Evolutionary conservation across 345 rosid genomes (phyloP), one percentile per base, ranked within the genome.

Genomic region (Xanthoceras sorbifolium): DNA sequence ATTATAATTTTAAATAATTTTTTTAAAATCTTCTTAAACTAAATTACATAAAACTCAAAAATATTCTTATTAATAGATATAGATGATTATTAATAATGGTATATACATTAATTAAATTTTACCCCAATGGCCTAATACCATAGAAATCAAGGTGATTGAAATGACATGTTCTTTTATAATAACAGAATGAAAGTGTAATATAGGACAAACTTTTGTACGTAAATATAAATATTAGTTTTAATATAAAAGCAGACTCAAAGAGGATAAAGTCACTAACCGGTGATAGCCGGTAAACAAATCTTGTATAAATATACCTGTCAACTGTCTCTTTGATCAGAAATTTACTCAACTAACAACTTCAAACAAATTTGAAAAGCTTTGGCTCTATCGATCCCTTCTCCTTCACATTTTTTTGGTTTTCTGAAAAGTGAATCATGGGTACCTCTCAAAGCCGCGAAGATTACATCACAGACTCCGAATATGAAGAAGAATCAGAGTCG

Each of bases 361-460:
- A 9, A 31, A 12, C 38, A 11, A 44, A 26, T 10, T 23, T 6
- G 32, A 26, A 65, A n/a, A 32, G 20, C 59, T 10, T 8, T 50
- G 1, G 14, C 23, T 74, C 14, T 2, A 2, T 64, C 67, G 20
- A 22, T 50, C 64, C 7, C 67, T 23, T 66, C 28, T 8, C 40
- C 26, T 1, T n/a, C 17, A 15, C 18, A 15, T 38, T 38, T 0
- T 42, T 42, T 42, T 1, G n/a, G n/a, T 42, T 1, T 42, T 42
- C 46, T 8, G 10, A 42, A 17, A 28, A 1, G 15, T 12, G 3
- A 46, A 71, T 61, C 77, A 91, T 89, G 96, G 93, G 96, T 31
- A 86, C 89, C n/a, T 75, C 96, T 75, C 92, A 89, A 80, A 91
- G 93, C 80, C 86, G 89, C 0, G 90, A 89, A 84, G 91, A 85